Evolutionary conservation across 139 green algal species (phyloP).

Genomic region (Tetradesmus lagerheimii): DNA sequence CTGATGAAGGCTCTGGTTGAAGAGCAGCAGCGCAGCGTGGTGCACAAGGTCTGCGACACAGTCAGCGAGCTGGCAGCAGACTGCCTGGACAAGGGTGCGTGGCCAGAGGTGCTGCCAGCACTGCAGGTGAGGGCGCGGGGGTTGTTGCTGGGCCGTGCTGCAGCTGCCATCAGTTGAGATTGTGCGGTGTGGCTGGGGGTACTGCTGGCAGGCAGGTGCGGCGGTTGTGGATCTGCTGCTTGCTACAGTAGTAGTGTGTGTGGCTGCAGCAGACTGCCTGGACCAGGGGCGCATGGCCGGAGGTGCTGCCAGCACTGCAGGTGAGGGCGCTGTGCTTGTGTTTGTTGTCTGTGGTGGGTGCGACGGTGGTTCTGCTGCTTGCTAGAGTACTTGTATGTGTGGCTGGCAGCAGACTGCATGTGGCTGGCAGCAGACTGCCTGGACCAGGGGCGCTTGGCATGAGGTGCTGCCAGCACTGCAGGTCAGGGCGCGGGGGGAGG

Average conservation of each 20-base stretch:
- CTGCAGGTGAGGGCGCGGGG: conserved; percentile 69
- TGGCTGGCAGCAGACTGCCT: too few species aligned
- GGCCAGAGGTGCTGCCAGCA: conserved; percentile 95
- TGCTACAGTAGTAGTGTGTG: too few species aligned
- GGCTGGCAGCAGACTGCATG: neutral
- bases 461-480: too few species aligned
- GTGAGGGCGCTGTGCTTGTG: neutral
- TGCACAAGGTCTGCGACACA: conserved; percentile 71
- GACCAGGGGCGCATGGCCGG: conserved; percentile 84
- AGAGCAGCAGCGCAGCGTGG: conserved; percentile 61
- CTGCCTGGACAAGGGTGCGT: conserved; percentile 72
- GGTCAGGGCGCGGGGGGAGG: too few species aligned
- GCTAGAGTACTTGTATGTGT: too few species aligned
- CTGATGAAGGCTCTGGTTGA: conserved; percentile 64
- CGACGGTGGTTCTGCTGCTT: too few species aligned
- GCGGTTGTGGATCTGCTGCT: too few species aligned
- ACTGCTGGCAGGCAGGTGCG: too few species aligned
- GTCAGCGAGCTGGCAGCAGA: conserved; percentile 86
- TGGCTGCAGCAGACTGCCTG: conserved; percentile 70
- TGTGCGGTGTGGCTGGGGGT: too few species aligned
- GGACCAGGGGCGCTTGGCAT: too few species aligned
- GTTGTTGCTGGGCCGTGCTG: neutral
- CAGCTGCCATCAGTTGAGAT: too few species aligned
- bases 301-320: conserved; percentile 89
- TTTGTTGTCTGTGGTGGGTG: too few species aligned